Evolutionary conservation across 192 early-diverging fungal genomes (phyloP).

Genomic region (Backusella morwellensis): DNA sequence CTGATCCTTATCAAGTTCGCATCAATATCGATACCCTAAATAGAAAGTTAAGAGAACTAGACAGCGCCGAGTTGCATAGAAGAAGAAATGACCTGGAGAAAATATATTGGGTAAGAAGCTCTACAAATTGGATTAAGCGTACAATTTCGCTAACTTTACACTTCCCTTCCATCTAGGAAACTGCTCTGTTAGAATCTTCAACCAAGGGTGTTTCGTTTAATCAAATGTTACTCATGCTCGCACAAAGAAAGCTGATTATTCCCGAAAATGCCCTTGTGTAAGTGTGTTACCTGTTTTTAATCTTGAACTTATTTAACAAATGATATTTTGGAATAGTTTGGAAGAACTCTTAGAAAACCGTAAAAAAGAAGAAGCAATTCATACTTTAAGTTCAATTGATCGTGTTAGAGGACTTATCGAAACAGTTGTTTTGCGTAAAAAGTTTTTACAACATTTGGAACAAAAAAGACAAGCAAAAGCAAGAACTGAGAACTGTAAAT

Average conservation of each 20-base stretch:
- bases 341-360: slow-evolving; percentile 38
- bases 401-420: slow-evolving; percentile 33
- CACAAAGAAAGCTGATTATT: slow-evolving; percentile 53
- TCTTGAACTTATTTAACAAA: background rate
- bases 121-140: background rate
- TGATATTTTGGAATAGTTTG: slow-evolving; percentile 17
- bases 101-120: slow-evolving; percentile 33
- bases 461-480: slow-evolving; percentile 6
- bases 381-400: slow-evolving; percentile 32
- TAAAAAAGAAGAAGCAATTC: slow-evolving; percentile 37
- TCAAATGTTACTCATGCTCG: slow-evolving; percentile 55
- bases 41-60: slow-evolving; percentile 22
- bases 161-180: slow-evolving; percentile 12
- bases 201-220: slow-evolving; percentile 40
- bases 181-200: slow-evolving; percentile 17
- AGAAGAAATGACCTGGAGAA: slow-evolving; percentile 31
- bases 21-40: slow-evolving; percentile 27
- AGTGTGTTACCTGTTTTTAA: slow-evolving; percentile 20
- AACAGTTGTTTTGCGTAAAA: slow-evolving; percentile 33
- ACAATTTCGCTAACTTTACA: background rate
- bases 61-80: slow-evolving; percentile 25
- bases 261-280: slow-evolving; percentile 53
- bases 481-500: background rate
- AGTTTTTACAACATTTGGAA: slow-evolving; percentile 25
- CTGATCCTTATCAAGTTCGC: slow-evolving; percentile 15